Base-by-base conservation (phyloP, 371 early-diverging fungal genomes). In the Mortierella sp. region DNA sequence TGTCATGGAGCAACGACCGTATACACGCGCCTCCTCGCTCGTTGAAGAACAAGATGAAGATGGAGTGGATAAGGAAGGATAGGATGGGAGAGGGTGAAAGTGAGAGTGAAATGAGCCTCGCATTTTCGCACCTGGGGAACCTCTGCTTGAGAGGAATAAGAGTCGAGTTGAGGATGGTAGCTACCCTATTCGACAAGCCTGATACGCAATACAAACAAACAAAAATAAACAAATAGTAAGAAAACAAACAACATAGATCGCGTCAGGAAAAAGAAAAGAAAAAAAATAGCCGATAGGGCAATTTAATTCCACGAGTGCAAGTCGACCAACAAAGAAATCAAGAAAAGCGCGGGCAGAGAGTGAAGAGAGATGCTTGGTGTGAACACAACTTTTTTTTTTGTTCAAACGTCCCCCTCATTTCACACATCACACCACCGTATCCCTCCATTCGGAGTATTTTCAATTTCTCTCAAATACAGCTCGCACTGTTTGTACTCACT, bases 401-500 rank as follows among this genome's bases (percentile, higher is more conserved):
- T 48, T 38, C 38, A 16, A 65, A 38, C 42, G 42, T n/a, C n/a
- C n/a, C n/a, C n/a, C n/a, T n/a, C n/a, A n/a, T n/a, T n/a, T n/a
- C n/a, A n/a, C n/a, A n/a, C n/a, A n/a, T n/a, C n/a, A n/a, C n/a
- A n/a, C n/a, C n/a, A n/a, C n/a, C n/a, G n/a, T n/a, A n/a, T 38
- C 65, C 38, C 65, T 63, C 65, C 65, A 65, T 65, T 65, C 65
- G 65, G 65, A 65, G 65, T 38, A 65, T 65, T 65, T 65, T 38
- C 21, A 24, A 38, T 38, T 38, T 65, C 65, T 65, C 65, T 31
- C 14, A 14, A 48, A 48, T 11, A 11, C 48, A 5, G 3, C 9
- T 65, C 65, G 11, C 60, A 24, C 38, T 21, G 21, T 34, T 19
- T 31, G 19, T 19, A 38, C 42, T 38, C 42, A 38, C 42, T 38